Evolutionary conservation across 352 stramenopile species (phyloP).

Genomic region (Stramenopiles sp.): DNA sequence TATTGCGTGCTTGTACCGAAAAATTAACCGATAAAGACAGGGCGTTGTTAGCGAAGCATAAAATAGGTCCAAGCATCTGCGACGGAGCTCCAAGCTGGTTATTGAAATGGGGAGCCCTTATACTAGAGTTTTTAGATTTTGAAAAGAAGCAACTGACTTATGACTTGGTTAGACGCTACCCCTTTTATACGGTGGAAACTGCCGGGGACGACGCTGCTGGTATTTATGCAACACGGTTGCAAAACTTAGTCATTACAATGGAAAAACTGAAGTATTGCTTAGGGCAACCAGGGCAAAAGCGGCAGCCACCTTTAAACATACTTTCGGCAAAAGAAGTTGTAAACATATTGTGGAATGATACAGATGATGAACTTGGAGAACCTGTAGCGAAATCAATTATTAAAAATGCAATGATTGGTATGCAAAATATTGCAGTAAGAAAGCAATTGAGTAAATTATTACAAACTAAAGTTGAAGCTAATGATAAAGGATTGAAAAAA

Average conservation of each 20-base stretch:
- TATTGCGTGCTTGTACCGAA: conserved; percentile 35
- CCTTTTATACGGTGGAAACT: background rate
- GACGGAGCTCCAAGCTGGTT: conserved; percentile 13
- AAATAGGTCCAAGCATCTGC: conserved; percentile 4
- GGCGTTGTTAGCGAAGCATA: background rate
- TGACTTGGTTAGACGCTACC: conserved; percentile 14
- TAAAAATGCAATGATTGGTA: background rate
- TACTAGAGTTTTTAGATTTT: conserved; percentile 19
- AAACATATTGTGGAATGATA: background rate
- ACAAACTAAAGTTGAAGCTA: background rate
- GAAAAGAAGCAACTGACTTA: conserved; percentile 17
- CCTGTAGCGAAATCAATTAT: background rate
- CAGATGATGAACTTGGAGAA: background rate
- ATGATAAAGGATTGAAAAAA: background rate
- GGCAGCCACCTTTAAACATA: background rate
- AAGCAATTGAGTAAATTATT: background rate
- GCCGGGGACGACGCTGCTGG: conserved; percentile 17
- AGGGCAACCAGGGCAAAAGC: background rate
- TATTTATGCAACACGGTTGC: conserved; percentile 23
- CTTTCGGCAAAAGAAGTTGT: background rate
- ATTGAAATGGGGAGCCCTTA: conserved; percentile 14
- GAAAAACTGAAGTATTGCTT: conserved; percentile 28
- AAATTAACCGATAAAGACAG: conserved; percentile 27
- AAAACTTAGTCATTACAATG: conserved; percentile 29
- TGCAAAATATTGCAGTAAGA: background rate